Base-by-base conservation (phyloP, 768 basidiomycete genomes). In the Rhodotorula toruloides region DNA sequence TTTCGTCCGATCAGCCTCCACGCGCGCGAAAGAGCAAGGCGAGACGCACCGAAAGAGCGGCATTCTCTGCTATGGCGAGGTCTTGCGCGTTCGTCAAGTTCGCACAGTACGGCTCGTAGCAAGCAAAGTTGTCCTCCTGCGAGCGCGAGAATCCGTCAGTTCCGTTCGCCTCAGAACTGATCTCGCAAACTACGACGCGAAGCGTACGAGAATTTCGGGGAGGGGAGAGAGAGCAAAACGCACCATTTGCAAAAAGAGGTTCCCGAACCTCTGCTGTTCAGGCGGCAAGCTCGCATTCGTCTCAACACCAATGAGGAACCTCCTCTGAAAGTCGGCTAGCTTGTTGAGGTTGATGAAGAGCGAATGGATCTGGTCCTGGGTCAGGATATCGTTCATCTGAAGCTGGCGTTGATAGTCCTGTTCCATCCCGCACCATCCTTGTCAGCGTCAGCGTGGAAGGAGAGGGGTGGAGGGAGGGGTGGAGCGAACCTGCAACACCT, bases 91-190 rank as follows among this genome's bases (percentile, higher is more conserved):
- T 86, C 36, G 87, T 88, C 79, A 92, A 92, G 78, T 96, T 94
- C 58, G 89, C 90, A 79, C 92, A 98, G 78, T 96, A 99, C 14
- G 94, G 91, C 76, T 96, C 92, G 78, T 99, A 99, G 42, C 91
- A 90, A 37, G 85, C 84, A 74, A 99, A 98, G 74, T 93, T 91
- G 62, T 91, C 85, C 83, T 99, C 94, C 89, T 97, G 82, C 84
- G 80, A 77, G 79, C 63, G 75, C 76, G 49, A 27, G 12, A 42
- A 40, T 27, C 50, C 58, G 31, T 40, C 46, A 36, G 36, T 25
- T n/a, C n/a, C n/a, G n/a, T n/a, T n/a, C n/a, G n/a, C n/a, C n/a
- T n/a, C n/a, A n/a, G n/a, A n/a, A n/a, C n/a, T n/a, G n/a, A n/a
- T n/a, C 36, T 21, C 46, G 7, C 3, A 2, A 19, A 0, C 13